Conservation (phyloP, 495 filamentous ascomycete genomes). For the Podospora pseudocomata region DNA sequence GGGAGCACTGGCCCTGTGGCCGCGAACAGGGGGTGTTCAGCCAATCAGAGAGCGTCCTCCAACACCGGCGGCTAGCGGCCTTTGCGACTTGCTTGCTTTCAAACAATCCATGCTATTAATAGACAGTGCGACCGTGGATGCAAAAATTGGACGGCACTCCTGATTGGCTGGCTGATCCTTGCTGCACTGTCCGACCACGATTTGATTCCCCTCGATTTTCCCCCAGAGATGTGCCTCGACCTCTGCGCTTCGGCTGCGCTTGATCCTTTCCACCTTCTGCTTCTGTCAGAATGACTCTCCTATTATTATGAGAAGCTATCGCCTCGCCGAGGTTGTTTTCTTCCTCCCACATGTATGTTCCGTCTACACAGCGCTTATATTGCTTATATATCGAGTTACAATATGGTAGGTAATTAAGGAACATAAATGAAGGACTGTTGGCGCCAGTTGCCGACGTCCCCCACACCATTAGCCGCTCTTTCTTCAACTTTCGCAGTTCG, state of each 20-base stretch:
- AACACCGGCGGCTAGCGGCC: conserved; percentile 31
- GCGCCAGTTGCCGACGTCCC: not conserved
- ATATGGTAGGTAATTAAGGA: not conserved
- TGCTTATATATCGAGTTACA: not conserved
- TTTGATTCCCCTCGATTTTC: conserved; percentile 6
- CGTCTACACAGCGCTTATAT: conserved; percentile 9
- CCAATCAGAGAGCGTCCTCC: not conserved
- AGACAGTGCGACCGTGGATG: conserved; percentile 27
- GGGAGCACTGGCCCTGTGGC: conserved; percentile 15
- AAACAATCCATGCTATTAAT: conserved; percentile 35
- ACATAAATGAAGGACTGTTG: not conserved
- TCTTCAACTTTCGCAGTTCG: conserved; percentile 7
- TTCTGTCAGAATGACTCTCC: not conserved
- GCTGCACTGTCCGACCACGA: conserved; percentile 17
- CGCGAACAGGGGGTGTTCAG: conserved; percentile 25
- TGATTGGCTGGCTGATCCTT: conserved; percentile 22
- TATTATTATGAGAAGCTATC: not conserved
- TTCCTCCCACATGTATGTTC: not conserved
- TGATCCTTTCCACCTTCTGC: not conserved
- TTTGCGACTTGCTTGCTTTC: conserved; percentile 29
- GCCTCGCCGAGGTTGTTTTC: not conserved
- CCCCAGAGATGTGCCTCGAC: not conserved
- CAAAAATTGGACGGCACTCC: conserved; percentile 24
- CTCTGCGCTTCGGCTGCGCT: conserved; percentile 1
- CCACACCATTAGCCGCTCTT: conserved; percentile 15